These are phyloP conservation scores for Asclepias syriaca DNA, from an alignment of 257 asterid species.

Conservation along the genomic window DNA sequence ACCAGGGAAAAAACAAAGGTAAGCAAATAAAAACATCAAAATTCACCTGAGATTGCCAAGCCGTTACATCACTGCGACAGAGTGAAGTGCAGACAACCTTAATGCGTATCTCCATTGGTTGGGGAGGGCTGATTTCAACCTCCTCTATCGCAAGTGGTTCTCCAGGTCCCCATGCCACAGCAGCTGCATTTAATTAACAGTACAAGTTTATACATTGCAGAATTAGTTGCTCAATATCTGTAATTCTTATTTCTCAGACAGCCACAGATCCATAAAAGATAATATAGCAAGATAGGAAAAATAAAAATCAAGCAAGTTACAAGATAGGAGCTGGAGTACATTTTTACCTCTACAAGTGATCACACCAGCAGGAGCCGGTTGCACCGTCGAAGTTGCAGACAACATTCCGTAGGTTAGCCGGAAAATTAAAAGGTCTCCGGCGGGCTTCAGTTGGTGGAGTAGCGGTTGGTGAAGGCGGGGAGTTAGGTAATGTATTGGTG, in stretches of 20 bases:
- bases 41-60: conserved; percentile 76
- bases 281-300: not conserved
- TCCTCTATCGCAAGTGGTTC: conserved; percentile 71
- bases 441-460: not conserved
- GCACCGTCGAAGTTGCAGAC: not conserved
- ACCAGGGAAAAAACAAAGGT: not conserved
- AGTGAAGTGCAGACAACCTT: conserved; percentile 79
- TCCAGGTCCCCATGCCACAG: conserved; percentile 87
- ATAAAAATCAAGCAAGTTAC: not conserved
- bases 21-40: not conserved
- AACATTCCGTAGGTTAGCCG: not conserved
- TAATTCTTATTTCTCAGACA: not conserved
- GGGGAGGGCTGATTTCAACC: conserved; percentile 82
- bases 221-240: not conserved
- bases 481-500: not conserved
- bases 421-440: not conserved
- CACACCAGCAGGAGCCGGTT: not conserved
- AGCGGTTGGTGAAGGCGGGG: not conserved
- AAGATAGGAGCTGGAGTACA: not conserved
- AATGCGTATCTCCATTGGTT: conserved; percentile 82
- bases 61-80: conserved; percentile 83
- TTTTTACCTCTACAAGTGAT: conserved; percentile 1
- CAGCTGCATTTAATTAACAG: conserved; percentile 35
- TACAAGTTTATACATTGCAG: not conserved
- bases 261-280: not conserved